Percentiles rank a stretch among this genome's conserved stretches.
Conservation (phyloP, 164 flowering plant genomes). For the Aristolochia contorta region DNA sequence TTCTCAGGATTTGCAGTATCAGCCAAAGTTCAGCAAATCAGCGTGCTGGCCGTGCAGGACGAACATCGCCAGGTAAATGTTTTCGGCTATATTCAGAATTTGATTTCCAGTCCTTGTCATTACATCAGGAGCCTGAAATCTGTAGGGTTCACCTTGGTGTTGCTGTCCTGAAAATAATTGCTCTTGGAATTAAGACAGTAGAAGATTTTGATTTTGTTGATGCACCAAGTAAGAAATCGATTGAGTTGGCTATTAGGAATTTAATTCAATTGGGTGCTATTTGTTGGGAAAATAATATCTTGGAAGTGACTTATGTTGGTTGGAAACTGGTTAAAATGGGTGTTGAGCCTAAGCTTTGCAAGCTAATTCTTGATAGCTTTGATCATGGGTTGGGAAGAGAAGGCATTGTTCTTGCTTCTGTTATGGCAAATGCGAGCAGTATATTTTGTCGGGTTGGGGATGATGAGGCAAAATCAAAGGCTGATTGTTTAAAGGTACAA, state of each 20-base stretch:
- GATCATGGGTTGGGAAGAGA: constrained; percentile 44
- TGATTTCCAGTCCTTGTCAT: constrained; percentile 54
- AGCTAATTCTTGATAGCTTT: constrained; percentile 51
- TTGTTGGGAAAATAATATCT: constrained; percentile 16
- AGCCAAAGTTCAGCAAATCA: constrained; percentile 91
- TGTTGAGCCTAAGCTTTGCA: constrained; percentile 85
- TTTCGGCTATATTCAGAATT: constrained; percentile 60
- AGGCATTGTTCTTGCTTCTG: constrained; percentile 86
- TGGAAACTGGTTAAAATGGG: constrained; percentile 63
- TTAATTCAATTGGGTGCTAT: constrained; percentile 80
- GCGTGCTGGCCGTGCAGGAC: constrained; percentile 94
- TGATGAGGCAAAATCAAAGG: constrained; percentile 51
- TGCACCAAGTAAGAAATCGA: constrained; percentile 63
- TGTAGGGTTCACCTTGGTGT: constrained; percentile 86
- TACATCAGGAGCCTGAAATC: constrained; percentile 81
- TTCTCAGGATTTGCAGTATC: constrained; percentile 61
- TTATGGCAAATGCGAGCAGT: constrained; percentile 89
- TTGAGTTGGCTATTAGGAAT: constrained; percentile 75
- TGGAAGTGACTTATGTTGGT: constrained; percentile 59
- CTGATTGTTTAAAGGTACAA: constrained; percentile 73
- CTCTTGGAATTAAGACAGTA: constrained; percentile 55
- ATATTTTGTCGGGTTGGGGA: constrained; percentile 91
- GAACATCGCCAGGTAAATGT: constrained; percentile 90
- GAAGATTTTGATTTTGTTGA: constrained; percentile 80
- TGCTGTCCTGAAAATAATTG: constrained; percentile 75